A percentile compares a stretch with the other conserved stretches of the same genome.
Conservation (phyloP, 768 basidiomycete genomes). For the Phaffia tasmanica region DNA sequence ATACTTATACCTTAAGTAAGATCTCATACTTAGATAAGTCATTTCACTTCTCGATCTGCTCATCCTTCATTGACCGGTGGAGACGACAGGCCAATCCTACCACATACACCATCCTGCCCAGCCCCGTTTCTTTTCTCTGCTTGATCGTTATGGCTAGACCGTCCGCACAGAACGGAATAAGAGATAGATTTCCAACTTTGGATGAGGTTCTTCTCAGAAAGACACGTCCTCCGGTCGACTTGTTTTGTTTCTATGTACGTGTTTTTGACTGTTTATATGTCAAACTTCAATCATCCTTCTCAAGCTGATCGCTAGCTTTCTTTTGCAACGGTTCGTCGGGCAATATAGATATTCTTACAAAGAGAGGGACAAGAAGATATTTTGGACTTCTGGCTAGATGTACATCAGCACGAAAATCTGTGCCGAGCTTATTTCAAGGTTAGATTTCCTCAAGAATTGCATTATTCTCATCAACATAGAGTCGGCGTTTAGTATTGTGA, state of each 20-base stretch:
- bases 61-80: too few species aligned
- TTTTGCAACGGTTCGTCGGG: neutral
- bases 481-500: neutral
- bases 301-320: too few species aligned
- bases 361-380: constrained; percentile 93
- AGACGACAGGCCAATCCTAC: too few species aligned
- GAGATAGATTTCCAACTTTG: constrained; percentile 18
- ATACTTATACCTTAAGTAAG: too few species aligned
- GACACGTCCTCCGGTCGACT: constrained; percentile 87
- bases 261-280: neutral
- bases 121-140: too few species aligned
- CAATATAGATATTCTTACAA: constrained; percentile 73
- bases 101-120: too few species aligned
- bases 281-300: too few species aligned
- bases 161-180: constrained; percentile 15
- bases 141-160: constrained; percentile 2
- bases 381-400: constrained; percentile 97
- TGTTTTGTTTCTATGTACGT: constrained; percentile 92
- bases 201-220: constrained; percentile 75
- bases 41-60: too few species aligned
- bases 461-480: too few species aligned
- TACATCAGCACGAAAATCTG: constrained; percentile 97
- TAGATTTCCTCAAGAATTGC: constrained; percentile 8
- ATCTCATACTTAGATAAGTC: too few species aligned
- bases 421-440: constrained; percentile 94